Evolutionary conservation across 352 stramenopile species (phyloP).

Genomic region (Pythium plurisporium): DNA sequence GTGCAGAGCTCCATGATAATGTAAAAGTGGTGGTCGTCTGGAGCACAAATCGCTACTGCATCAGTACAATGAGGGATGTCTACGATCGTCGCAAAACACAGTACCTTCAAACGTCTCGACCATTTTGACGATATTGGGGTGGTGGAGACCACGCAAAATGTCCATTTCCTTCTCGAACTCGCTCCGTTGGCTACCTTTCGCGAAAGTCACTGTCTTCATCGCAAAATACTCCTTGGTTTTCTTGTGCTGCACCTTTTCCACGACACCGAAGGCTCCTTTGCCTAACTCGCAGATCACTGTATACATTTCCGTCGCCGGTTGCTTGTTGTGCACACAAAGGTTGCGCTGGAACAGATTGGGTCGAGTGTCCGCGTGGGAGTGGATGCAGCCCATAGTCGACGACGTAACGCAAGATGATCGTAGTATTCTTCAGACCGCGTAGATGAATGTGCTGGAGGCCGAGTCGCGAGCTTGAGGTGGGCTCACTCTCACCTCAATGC

Average conservation of each 20-base stretch:
- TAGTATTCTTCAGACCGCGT: background rate
- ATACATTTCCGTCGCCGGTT: constrained; percentile 42
- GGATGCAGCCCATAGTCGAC: constrained; percentile 54
- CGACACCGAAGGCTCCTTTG: constrained; percentile 67
- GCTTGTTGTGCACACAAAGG: constrained; percentile 69
- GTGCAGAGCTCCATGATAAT: constrained; percentile 85
- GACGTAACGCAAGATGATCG: background rate
- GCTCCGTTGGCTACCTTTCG: constrained; percentile 48
- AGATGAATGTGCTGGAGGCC: background rate
- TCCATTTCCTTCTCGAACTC: constrained; percentile 80
- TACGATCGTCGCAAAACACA: background rate
- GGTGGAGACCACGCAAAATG: constrained; percentile 66
- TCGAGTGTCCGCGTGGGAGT: constrained; percentile 39
- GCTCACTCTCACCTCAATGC: background rate
- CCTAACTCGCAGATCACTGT: constrained; percentile 50
- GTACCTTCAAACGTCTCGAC: constrained; percentile 65
- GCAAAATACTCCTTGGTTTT: constrained; percentile 62
- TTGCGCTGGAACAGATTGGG: constrained; percentile 80
- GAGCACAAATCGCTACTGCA: too few species aligned
- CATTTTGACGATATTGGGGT: constrained; percentile 79
- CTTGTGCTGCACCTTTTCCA: constrained; percentile 69
- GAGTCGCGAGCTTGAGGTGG: background rate
- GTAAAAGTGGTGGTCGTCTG: constrained; percentile 66
- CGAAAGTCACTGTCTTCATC: constrained; percentile 78
- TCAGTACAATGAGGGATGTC: too few species aligned